phyloP scores from a whole-genome alignment of 169 alveolate genomes.

The Eimeria necatrix region DNA sequence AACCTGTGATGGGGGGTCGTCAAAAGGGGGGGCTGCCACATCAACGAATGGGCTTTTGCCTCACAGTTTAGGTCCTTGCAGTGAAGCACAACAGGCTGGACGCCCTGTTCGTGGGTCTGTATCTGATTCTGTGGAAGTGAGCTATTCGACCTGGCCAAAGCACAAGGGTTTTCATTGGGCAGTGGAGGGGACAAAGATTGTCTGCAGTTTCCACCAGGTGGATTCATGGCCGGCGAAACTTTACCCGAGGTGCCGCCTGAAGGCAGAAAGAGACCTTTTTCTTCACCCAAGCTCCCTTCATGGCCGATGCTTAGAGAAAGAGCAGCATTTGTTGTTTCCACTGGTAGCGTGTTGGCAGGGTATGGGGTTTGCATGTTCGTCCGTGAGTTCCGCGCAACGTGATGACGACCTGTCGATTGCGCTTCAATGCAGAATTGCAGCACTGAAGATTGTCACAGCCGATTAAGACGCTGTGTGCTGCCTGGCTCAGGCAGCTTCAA shows the following conservation, averaged over 20 bases:
- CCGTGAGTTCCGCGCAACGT: background rate
- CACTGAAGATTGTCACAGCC: background rate
- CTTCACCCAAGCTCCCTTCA: conserved; percentile 28
- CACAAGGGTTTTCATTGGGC: conserved; percentile 4
- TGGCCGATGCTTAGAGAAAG: conserved; percentile 1
- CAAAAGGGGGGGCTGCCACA: no score
- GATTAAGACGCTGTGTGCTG: background rate
- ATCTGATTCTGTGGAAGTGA: background rate
- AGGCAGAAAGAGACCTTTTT: conserved; percentile 24
- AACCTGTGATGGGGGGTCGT: background rate
- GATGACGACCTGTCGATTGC: background rate
- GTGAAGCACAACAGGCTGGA: conserved; percentile 50
- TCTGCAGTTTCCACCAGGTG: background rate
- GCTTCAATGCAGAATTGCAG: background rate
- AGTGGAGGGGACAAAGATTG: conserved; percentile 22
- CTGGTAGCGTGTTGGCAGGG: conserved; percentile 25
- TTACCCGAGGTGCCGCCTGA: conserved; percentile 49
- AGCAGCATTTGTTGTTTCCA: conserved; percentile 2
- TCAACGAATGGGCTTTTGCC: background rate
- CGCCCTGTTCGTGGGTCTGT: background rate
- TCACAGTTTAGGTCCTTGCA: conserved; percentile 52
- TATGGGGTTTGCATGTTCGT: conserved; percentile 25
- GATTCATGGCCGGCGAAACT: conserved; percentile 20
- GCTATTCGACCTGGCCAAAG: background rate
- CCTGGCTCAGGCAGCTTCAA: conserved; percentile 27